Evolutionary conservation across 1,284 basidiomycete genomes (phyloP), one percentile per base, ranked within the genome.

Genomic region (Paramarasmius palmivorus): DNA sequence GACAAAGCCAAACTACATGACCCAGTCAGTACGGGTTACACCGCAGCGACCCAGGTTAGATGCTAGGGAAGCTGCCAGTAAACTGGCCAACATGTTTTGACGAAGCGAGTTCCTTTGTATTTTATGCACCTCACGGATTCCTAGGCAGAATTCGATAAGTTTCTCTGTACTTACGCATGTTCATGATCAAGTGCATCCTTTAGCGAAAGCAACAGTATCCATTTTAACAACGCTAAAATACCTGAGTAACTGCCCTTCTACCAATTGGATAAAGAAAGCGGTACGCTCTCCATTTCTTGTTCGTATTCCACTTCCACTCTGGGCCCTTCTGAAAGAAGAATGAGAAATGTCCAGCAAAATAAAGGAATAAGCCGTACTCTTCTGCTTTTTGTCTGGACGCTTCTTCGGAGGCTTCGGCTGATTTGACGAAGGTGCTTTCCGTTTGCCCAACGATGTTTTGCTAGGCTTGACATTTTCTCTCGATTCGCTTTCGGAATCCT

Each of bases 291-390:
- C 66, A 92, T 81, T 74, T 97, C 92, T 61, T 88, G 82, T 67
- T 95, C 95, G 84, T 97, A 96, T 72, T 98, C 95, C 69, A 98
- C 88, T 68, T 96, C 92, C 68, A 98, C 88, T 60, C 87, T 82
- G 7, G 93, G 88, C 22, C 86, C 89, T 59, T 79, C 88, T 87
- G 68, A 45, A 58, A 63, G 37, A 48, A 54, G 57, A 32, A 32
- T 56, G 50, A 48, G 20, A 50, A 57, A 37, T n/a, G 55, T 52
- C 25, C 36, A 49, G 40, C 55, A 35, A 38, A 49, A 50, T 23
- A 40, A n/a, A 19, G 36, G 7, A 44, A 46, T 45, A 44, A 60
- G 25, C n/a, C 44, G 46, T 42, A 57, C 55, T 59, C 34, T 54
- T 56, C 22, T 55, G 53, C 44, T 79, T 80, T 64, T 82, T 85